These are phyloP conservation scores for Camelina hispida DNA, from an alignment of 345 rosid genomes.

Conservation along the genomic window DNA sequence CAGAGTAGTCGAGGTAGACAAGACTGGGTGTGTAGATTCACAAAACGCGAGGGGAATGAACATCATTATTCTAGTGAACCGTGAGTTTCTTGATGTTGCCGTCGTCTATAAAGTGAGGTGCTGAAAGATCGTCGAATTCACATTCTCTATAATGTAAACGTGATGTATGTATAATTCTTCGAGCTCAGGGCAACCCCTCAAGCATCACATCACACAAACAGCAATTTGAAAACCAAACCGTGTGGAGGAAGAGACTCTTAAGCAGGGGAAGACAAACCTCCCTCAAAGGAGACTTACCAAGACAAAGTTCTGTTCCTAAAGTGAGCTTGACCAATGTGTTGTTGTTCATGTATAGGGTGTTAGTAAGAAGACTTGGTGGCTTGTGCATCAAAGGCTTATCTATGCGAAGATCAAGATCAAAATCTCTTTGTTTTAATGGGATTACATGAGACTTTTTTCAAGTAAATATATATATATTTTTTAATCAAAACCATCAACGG, in stretches of 20 bases:
- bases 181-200: not conserved
- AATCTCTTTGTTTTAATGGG: not conserved
- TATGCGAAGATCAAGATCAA: not conserved
- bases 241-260: not conserved
- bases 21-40: not conserved
- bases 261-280: not conserved
- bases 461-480: no score
- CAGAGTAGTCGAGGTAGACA: not conserved
- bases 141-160: not conserved
- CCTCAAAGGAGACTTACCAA: not conserved
- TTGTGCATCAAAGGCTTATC: not conserved
- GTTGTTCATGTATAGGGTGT: not conserved
- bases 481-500: no score
- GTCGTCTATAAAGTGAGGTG: not conserved
- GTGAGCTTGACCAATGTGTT: slow-evolving; percentile 1
- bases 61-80: not conserved
- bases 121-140: not conserved
- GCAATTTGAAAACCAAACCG: not conserved
- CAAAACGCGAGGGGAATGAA: not conserved
- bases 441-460: no score
- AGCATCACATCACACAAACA: not conserved
- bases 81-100: not conserved
- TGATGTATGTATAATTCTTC: not conserved
- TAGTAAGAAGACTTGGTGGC: not conserved
- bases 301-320: no score